A percentile compares a stretch with the other conserved stretches of the same genome.
These are phyloP conservation scores for Trifolium fragiferum DNA, from an alignment of 306 rosid species.

Conservation along the genomic window DNA sequence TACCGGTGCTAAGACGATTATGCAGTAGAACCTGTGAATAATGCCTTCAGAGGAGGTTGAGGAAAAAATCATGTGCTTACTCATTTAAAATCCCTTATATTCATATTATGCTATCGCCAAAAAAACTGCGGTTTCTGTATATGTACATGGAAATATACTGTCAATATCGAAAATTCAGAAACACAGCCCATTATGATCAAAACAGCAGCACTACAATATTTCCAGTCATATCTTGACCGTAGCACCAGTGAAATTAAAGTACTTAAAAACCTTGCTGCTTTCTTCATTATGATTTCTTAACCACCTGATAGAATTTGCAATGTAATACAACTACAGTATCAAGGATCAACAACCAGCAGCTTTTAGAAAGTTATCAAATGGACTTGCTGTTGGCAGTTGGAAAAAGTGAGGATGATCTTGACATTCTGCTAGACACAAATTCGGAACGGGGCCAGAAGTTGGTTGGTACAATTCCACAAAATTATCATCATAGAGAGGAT, in stretches of 20 bases:
- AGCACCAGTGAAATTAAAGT: conserved; percentile 26
- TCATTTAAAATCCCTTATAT: no score
- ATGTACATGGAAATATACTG: conserved; percentile 43
- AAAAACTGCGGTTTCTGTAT: conserved; percentile 24
- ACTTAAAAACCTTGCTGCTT: conserved; percentile 26
- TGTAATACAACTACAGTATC: conserved; percentile 35
- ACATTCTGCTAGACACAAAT: conserved; percentile 54
- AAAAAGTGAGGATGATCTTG: conserved; percentile 58
- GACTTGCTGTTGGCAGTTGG: conserved; percentile 84
- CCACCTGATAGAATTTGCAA: conserved; percentile 26
- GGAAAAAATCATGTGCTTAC: no score
- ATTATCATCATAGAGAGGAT: conserved; percentile 43
- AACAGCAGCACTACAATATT: conserved; percentile 7
- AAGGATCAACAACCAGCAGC: conserved; percentile 92
- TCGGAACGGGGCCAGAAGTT: conserved; percentile 36
- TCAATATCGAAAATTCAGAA: conserved; percentile 25
- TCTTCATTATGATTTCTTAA: conserved; percentile 21
- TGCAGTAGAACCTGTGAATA: no score
- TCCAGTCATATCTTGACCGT: conserved; percentile 16
- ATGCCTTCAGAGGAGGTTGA: no score
- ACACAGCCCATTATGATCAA: conserved; percentile 23
- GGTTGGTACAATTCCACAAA: conserved; percentile 42
- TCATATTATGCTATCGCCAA: no score
- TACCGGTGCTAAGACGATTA: no score
- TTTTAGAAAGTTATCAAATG: conserved; percentile 85